Conservation (phyloP, 2,329 filamentous ascomycete genomes). For the Stagonosporopsis cucurbitacearum region DNA sequence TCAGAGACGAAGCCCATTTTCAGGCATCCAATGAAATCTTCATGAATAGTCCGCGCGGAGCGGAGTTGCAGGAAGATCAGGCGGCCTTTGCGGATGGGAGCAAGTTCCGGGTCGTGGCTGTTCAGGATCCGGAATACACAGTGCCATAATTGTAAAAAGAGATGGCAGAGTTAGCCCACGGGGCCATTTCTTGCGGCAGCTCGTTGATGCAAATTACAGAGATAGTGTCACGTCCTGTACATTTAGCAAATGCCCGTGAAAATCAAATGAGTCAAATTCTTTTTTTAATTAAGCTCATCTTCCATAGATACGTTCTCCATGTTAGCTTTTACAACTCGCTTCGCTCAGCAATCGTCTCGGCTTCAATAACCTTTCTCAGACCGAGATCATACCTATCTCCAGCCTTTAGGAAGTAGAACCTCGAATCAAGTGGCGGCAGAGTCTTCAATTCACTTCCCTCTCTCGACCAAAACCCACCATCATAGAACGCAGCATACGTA, state of each 20-base stretch:
- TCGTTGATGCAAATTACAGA: not conserved
- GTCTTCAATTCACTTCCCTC: conserved; percentile 29
- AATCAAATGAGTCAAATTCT: not conserved
- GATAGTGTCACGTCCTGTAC: not conserved
- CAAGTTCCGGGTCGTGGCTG: conserved; percentile 22
- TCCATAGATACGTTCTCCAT: not conserved
- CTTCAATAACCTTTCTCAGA: conserved; percentile 20
- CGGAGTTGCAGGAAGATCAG: conserved; percentile 20
- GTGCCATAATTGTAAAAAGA: conserved; percentile 1
- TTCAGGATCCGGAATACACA: conserved; percentile 24
- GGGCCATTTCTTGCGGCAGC: not conserved
- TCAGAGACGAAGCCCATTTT: conserved; percentile 26
- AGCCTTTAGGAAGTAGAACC: conserved; percentile 33
- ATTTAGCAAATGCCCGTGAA: not conserved
- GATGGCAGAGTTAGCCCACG: not conserved
- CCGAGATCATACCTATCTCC: conserved; percentile 32
- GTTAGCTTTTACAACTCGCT: conserved; percentile 5
- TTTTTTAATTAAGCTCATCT: not conserved
- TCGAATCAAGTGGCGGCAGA: conserved; percentile 18
- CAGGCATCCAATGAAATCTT: conserved; percentile 23
- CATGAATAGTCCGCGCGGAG: conserved; percentile 10
- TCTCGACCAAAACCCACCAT: conserved; percentile 36
- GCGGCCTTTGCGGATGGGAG: conserved; percentile 21
- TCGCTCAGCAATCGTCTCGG: not conserved
- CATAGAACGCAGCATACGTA: conserved; percentile 35